Base-by-base conservation (phyloP, 176 grass and related monocot genomes). In the Ampelocalamus luodianensis region DNA sequence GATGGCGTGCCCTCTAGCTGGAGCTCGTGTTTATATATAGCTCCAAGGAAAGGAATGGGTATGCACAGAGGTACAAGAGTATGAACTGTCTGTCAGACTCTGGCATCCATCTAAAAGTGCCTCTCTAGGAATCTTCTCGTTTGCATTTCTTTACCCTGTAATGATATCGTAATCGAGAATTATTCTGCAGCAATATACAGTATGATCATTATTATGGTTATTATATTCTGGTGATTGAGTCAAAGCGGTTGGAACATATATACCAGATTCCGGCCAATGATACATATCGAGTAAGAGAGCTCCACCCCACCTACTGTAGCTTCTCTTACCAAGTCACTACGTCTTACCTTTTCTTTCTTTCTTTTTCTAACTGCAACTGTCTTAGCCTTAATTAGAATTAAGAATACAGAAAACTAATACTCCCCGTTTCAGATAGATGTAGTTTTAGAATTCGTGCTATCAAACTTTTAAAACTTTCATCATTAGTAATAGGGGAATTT, bases 71-170 rank as follows among this genome's bases (percentile, higher is more conserved):
- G 77, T 72, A 72, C 65, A 82, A 56, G 61, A 61, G 65, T 29
- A 45, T 86, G 83, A 90, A 82, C 79, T 86, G 84, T 87, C 83
- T 87, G 84, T 82, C 72, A 74, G 88, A 68, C 72, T 56, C 1
- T 67, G 29, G 7, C 68, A 53, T 37, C 34, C 67, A 27, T 23
- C 73, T 17, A 68, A 48, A 83, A 72, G 15, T 65, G 13, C 26
- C 27, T 17, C 49, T 74, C 73, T 27, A 56, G 77, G 84, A 90
- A 87, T 79, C 74, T 87, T 87, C 69, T 67, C 60, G 84, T 72
- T 58, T 83, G 79, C 51, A 5, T 14, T 51, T 40, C 27, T 79
- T n/a, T 76, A 81, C 20, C 17, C 27, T 36, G 42, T 66, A 40
- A 73, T 42, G 79, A 85, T 80, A 27, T 39, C 14, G 61, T 59